Evolutionary conservation across 2,329 filamentous ascomycete genomes (phyloP), one percentile per base, ranked within the genome.

Genomic region (Hymenoscyphus occultus): DNA sequence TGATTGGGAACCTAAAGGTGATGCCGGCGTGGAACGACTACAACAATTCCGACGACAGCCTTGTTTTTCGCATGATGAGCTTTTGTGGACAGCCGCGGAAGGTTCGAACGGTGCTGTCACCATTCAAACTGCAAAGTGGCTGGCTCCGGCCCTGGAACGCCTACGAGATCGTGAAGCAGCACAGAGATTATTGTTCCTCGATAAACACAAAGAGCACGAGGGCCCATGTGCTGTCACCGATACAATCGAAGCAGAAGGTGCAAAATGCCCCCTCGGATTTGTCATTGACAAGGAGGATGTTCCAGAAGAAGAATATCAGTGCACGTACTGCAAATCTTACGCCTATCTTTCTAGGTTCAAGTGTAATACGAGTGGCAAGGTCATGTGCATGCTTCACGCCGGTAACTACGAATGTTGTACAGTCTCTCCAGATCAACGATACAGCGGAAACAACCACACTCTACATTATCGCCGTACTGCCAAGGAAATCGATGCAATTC

Each of bases 41-140:
- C 92, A 95, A 71, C 85, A 89, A 60, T 99, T 97, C 76, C 86
- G 94, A 64, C 87, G 93, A 64, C 93, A 97, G 69, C 93, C 95
- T 1, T 98, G 95, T 76, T 99, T 99, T 76, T 98, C 94, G 0
- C 95, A 99, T 70, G 95, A 99, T 72, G 95, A 99, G 76, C 80
- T 99, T 28, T 82, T 99, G 3, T 89, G 96, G 80, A 97, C 94
- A 2, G 95, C 95, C 7, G 92, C 93, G 6, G 88, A 92, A 69
- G 90, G 86, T 72, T 89, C 88, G 2, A 88, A 86, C 39, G 80
- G 79, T 12, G 79, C 81, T 2, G 76, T 89, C 59, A 87, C 84
- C 0, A 98, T 99, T 64, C 91, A 92, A 71, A 97, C 92, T 1
- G 92, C 95, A 0, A 97, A 95, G 78, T 99, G 95, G 95, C 83